A percentile compares a stretch with the other conserved stretches of the same genome.
These are phyloP conservation scores for Persicaria maculosa DNA, from an alignment of 148 eudicot species.

Conservation along the genomic window DNA sequence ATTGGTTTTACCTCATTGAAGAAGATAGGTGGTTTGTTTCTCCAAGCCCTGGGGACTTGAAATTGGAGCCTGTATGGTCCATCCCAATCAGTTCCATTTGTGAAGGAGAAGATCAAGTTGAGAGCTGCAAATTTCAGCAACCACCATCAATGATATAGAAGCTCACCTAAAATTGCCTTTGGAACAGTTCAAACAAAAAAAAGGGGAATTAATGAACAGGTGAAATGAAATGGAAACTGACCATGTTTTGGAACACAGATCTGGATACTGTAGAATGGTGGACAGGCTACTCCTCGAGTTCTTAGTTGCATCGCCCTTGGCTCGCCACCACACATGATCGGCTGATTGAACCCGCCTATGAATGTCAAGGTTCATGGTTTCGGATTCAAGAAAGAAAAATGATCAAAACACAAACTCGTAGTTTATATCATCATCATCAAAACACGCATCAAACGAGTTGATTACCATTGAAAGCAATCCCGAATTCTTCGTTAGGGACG, in stretches of 20 bases:
- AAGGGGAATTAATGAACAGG: neutral
- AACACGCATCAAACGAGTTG: neutral
- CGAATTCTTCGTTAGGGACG: constrained; percentile 62
- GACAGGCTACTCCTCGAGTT: constrained; percentile 73
- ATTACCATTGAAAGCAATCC: constrained; percentile 80
- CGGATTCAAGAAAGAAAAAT: too few species aligned
- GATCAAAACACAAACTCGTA: too few species aligned
- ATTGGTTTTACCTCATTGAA: constrained; percentile 53
- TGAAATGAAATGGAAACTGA: constrained; percentile 24
- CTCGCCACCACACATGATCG: constrained; percentile 96
- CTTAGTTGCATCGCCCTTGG: constrained; percentile 82
- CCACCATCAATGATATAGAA: neutral
- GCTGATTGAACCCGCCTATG: constrained; percentile 91
- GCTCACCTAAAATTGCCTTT: too few species aligned
- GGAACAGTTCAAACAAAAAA: neutral
- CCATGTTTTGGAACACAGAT: constrained; percentile 92
- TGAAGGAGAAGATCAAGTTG: constrained; percentile 82
- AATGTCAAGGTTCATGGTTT: neutral
- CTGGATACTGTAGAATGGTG: constrained; percentile 72
- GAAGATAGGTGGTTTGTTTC: constrained; percentile 48
- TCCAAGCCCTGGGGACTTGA: constrained; percentile 67
- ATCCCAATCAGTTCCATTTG: constrained; percentile 85
- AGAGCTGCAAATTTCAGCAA: constrained; percentile 37
- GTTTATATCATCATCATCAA: too few species aligned
- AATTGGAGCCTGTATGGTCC: constrained; percentile 90